phyloP scores from a whole-genome alignment of 2,329 filamentous ascomycete genomes.

The Colletotrichum shisoi region DNA sequence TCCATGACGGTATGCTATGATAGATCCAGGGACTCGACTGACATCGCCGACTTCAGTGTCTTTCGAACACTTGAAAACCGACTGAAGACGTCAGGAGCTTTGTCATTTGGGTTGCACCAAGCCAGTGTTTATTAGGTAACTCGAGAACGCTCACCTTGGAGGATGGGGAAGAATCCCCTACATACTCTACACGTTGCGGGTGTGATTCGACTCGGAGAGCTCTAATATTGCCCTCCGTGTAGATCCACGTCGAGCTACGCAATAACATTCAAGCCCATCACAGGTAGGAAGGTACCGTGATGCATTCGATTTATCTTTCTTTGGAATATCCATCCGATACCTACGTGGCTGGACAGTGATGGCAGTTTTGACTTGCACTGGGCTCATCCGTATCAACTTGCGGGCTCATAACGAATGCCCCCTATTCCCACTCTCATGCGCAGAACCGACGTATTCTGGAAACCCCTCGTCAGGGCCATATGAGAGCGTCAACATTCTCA shows the following conservation, averaged over 20 bases:
- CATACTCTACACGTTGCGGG: neutral
- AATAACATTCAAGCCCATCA: neutral
- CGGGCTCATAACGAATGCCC: neutral
- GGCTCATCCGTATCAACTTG: neutral
- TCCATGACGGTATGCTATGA: neutral
- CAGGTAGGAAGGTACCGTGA: conserved; percentile 3
- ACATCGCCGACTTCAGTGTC: neutral
- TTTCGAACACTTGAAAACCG: neutral
- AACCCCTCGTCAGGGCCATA: neutral
- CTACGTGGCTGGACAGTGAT: neutral
- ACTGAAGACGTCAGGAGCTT: neutral
- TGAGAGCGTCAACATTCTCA: neutral
- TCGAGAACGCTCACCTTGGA: neutral
- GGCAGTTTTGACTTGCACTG: neutral
- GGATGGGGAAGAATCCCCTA: neutral
- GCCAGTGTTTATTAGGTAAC: neutral
- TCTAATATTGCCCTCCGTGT: neutral
- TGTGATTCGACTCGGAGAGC: neutral
- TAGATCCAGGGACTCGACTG: neutral
- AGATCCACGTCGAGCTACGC: conserved; percentile 4
- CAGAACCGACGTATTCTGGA: conserved; percentile 14
- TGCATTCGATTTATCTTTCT: neutral
- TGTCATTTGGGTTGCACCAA: neutral
- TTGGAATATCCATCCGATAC: no score
- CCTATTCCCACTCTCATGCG: conserved; percentile 2